phyloP scores from a whole-genome alignment of 345 rosid genomes.

The Gossypium sturtianum region DNA sequence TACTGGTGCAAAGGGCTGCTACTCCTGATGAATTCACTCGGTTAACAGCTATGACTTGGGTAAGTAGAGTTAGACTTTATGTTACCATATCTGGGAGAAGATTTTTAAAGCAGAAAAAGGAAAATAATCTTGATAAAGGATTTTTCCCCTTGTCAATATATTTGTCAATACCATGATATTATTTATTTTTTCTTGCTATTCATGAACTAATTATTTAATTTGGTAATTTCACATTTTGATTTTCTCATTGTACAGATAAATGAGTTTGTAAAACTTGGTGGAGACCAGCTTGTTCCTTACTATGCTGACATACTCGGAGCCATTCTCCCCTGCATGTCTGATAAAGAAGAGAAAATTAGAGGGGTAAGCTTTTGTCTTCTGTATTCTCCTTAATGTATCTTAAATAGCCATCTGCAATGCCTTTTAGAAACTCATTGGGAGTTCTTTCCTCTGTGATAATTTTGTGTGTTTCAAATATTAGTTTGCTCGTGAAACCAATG shows the following conservation, averaged over 20 bases:
- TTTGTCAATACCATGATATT: neutral
- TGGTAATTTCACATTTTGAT: neutral
- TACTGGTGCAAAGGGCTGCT: slow-evolving; percentile 93
- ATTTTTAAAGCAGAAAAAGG: neutral
- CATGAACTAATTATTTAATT: neutral
- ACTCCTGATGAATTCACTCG: slow-evolving; percentile 96
- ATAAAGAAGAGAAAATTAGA: slow-evolving; percentile 98
- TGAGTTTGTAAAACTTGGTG: slow-evolving; percentile 98
- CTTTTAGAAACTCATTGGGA: neutral
- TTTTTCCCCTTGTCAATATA: slow-evolving; percentile 1
- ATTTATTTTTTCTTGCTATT: slow-evolving; percentile 3
- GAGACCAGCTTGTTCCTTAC: slow-evolving; percentile 94
- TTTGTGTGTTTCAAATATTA: slow-evolving; percentile 16
- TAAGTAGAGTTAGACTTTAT: slow-evolving; percentile 27
- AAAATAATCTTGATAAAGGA: neutral
- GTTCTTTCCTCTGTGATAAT: slow-evolving; percentile 9
- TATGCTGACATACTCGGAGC: slow-evolving; percentile 97
- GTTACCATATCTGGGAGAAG: neutral
- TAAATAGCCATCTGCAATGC: slow-evolving; percentile 7
- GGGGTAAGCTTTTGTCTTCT: slow-evolving; percentile 55
- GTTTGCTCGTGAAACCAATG: slow-evolving; percentile 99
- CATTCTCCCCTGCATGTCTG: slow-evolving; percentile 94
- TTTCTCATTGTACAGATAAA: slow-evolving; percentile 53
- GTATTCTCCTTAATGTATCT: slow-evolving; percentile 2
- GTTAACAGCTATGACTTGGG: slow-evolving; percentile 97